Percentiles rank a stretch among this genome's conserved stretches.
phyloP scores from a whole-genome alignment of 2,329 filamentous ascomycete species.

The Amphichorda felina region DNA sequence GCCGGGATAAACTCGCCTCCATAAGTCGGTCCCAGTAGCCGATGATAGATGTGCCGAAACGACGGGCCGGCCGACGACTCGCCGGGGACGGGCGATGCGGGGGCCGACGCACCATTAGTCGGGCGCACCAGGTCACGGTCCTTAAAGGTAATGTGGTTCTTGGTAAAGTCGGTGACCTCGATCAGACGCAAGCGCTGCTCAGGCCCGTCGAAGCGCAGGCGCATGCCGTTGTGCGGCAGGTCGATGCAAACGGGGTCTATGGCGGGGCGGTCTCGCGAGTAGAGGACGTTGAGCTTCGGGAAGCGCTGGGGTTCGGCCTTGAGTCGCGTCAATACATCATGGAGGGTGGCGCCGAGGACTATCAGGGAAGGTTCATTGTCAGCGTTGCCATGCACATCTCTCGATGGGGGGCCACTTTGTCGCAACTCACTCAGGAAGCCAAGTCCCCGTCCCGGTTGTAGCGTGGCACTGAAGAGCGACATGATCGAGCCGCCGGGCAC shows the following conservation, averaged over 20 bases:
- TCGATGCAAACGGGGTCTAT: slow-evolving; percentile 61
- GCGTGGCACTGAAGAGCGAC: slow-evolving; percentile 46
- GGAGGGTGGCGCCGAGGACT: slow-evolving; percentile 85
- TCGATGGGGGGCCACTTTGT: not conserved
- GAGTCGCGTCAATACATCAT: slow-evolving; percentile 76
- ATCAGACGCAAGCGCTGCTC: slow-evolving; percentile 87
- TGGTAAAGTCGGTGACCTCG: slow-evolving; percentile 83
- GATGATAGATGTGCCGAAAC: slow-evolving; percentile 85
- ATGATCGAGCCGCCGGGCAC: slow-evolving; percentile 11
- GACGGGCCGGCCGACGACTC: slow-evolving; percentile 47
- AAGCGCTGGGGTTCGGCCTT: slow-evolving; percentile 80
- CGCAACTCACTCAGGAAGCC: slow-evolving; percentile 39
- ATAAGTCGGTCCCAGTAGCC: slow-evolving; percentile 87
- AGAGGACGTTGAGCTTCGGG: slow-evolving; percentile 71
- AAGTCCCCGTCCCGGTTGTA: slow-evolving; percentile 53
- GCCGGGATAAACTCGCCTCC: slow-evolving; percentile 82
- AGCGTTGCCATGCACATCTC: not conserved
- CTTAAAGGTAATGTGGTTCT: slow-evolving; percentile 72
- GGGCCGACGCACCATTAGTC: slow-evolving; percentile 23
- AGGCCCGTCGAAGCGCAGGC: slow-evolving; percentile 83
- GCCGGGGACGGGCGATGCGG: slow-evolving; percentile 16
- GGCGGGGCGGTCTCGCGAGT: slow-evolving; percentile 65
- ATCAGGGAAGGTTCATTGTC: not conserved
- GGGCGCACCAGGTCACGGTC: slow-evolving; percentile 66
- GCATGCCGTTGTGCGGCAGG: slow-evolving; percentile 76